A percentile compares a stretch with the other conserved stretches of the same genome.
These are phyloP conservation scores for Arabidopsis thaliana DNA, from an alignment of 345 rosid genomes.

Conservation along the genomic window DNA sequence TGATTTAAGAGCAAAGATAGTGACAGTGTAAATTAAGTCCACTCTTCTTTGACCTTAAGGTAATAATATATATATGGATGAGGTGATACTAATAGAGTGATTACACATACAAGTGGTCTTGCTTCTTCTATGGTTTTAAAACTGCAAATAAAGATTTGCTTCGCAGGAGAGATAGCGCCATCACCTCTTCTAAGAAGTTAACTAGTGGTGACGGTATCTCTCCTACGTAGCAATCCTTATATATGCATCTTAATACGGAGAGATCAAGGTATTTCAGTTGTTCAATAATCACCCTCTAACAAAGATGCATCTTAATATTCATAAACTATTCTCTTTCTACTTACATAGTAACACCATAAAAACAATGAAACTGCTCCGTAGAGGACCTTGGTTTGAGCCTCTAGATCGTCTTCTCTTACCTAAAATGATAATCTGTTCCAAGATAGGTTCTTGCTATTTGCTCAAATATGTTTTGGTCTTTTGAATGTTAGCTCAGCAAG, in stretches of 20 bases:
- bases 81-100: conserved; percentile 12
- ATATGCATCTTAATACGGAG: conserved; percentile 28
- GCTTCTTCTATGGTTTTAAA: conserved; percentile 25
- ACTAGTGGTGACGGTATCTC: conserved; percentile 51
- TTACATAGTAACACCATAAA: not conserved
- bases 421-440: not conserved
- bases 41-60: conserved; percentile 10
- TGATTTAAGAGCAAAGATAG: conserved; percentile 4
- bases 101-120: conserved; percentile 15
- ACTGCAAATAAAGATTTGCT: conserved; percentile 45
- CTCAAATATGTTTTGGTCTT: conserved; percentile 6
- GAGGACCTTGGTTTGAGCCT: conserved; percentile 23
- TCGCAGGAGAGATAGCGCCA: conserved; percentile 66
- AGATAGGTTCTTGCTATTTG: conserved; percentile 5
- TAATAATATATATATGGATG: conserved; percentile 8
- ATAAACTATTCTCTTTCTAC: conserved; percentile 1
- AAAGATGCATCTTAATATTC: not conserved
- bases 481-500: not conserved
- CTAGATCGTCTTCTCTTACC: not conserved
- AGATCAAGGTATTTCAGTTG: conserved; percentile 6
- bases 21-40: conserved; percentile 1
- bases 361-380: conserved; percentile 15
- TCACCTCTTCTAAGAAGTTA: conserved; percentile 27
- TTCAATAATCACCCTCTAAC: not conserved
- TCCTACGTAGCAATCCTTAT: conserved; percentile 50